These are phyloP conservation scores for Suillus tomentosus DNA, from an alignment of 768 basidiomycete genomes.

Conservation along the genomic window DNA sequence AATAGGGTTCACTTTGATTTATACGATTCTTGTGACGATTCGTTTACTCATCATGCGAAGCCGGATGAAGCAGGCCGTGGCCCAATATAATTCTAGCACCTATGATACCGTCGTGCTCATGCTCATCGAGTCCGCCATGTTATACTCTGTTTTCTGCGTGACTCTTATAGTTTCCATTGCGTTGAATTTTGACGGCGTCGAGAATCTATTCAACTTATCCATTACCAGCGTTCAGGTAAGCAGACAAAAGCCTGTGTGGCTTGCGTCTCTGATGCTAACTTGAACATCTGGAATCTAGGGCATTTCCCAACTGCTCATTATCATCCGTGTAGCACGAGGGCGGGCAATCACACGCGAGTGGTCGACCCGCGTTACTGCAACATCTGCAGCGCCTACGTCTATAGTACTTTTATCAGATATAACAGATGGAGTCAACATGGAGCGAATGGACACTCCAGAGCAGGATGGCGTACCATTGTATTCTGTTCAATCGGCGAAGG, in stretches of 20 bases:
- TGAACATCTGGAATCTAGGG: conserved; percentile 22
- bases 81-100: no score
- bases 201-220: conserved; percentile 34
- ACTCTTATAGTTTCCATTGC: conserved; percentile 35
- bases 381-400: not conserved
- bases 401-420: not conserved
- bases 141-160: conserved; percentile 30
- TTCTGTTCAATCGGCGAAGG: not conserved
- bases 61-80: no score
- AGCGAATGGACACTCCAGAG: not conserved
- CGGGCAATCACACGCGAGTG: conserved; percentile 18
- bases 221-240: conserved; percentile 35
- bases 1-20: no score
- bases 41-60: no score
- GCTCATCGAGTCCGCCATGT: conserved; percentile 37
- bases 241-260: not conserved
- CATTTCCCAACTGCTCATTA: conserved; percentile 37
- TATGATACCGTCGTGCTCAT: no score
- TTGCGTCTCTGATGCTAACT: no score
- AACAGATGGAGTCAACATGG: not conserved
- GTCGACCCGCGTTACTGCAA: not conserved
- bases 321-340: conserved; percentile 37
- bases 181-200: conserved; percentile 20
- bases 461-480: not conserved
- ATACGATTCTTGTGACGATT: no score